phyloP scores from a whole-genome alignment of 2,329 filamentous ascomycete genomes.

The Cordyceps militaris region DNA sequence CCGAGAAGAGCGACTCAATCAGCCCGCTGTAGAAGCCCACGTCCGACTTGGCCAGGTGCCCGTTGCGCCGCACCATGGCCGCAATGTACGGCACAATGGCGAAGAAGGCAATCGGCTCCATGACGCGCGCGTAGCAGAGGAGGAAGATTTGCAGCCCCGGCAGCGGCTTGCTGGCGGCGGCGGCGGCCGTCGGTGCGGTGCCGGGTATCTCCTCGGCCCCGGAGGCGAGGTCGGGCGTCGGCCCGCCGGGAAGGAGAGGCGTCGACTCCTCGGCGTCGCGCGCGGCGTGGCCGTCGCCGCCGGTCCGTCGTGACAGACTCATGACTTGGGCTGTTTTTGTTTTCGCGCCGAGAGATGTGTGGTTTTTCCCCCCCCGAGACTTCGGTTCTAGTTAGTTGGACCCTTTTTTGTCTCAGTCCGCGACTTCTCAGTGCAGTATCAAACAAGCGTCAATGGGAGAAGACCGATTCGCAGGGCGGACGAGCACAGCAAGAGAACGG shows the following conservation, averaged over 20 bases:
- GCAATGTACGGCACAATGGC: slow-evolving; percentile 76
- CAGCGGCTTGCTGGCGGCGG: slow-evolving; percentile 37
- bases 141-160: slow-evolving; percentile 59
- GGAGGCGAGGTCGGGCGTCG: background rate
- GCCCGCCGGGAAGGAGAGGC: background rate
- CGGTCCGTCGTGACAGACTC: background rate
- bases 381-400: too few species aligned
- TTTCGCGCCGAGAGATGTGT: background rate
- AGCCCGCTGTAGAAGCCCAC: slow-evolving; percentile 75
- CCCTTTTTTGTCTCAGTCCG: too few species aligned
- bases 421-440: too few species aligned
- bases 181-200: background rate
- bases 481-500: too few species aligned
- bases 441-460: too few species aligned
- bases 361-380: too few species aligned
- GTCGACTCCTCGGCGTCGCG: background rate
- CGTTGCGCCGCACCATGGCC: slow-evolving; percentile 65
- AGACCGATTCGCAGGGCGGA: too few species aligned
- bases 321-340: background rate
- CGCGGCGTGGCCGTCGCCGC: background rate
- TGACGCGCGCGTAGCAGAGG: slow-evolving; percentile 64
- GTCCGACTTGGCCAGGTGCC: slow-evolving; percentile 53
- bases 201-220: background rate
- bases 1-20: slow-evolving; percentile 66
- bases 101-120: slow-evolving; percentile 79